Conservation (phyloP, 352 stramenopile genomes). For the Phytophthora sansomeana region DNA sequence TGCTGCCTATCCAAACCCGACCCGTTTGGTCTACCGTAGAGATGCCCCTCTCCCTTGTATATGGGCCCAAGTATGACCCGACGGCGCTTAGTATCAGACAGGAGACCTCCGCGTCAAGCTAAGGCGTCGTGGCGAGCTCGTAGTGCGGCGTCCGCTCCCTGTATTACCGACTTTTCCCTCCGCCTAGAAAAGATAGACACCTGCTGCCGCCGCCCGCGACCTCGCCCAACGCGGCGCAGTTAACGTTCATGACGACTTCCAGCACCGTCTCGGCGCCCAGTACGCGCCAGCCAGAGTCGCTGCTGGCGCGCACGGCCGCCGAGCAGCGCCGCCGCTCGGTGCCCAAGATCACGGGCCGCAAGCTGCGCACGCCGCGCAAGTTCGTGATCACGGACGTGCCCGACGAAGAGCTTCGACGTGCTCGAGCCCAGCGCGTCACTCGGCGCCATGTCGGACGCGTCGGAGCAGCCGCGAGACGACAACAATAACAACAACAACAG, state of each 20-base stretch:
- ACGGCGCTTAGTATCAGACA: constrained; percentile 40
- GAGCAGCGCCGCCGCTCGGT: constrained; percentile 39
- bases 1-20: neutral
- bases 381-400: constrained; percentile 82
- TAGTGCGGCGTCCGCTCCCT: constrained; percentile 9
- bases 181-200: constrained; percentile 20
- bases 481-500: constrained; percentile 28
- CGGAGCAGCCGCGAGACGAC: constrained; percentile 14
- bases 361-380: constrained; percentile 60
- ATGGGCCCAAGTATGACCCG: constrained; percentile 2
- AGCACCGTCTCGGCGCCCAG: constrained; percentile 29
- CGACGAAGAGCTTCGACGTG: constrained; percentile 48
- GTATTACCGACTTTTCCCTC: constrained; percentile 7
- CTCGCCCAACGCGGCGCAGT: constrained; percentile 13
- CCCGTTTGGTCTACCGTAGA: neutral
- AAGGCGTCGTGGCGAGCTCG: constrained; percentile 15
- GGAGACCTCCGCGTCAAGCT: constrained; percentile 28
- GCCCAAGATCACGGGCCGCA: constrained; percentile 67
- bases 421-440: constrained; percentile 1
- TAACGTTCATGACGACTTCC: constrained; percentile 37
- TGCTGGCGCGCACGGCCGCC: constrained; percentile 12
- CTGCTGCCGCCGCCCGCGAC: neutral
- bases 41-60: constrained; percentile 30
- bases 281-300: constrained; percentile 12
- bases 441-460: constrained; percentile 5